phyloP scores from a whole-genome alignment of 352 stramenopile genomes.

The Globisporangium apiculatum region DNA sequence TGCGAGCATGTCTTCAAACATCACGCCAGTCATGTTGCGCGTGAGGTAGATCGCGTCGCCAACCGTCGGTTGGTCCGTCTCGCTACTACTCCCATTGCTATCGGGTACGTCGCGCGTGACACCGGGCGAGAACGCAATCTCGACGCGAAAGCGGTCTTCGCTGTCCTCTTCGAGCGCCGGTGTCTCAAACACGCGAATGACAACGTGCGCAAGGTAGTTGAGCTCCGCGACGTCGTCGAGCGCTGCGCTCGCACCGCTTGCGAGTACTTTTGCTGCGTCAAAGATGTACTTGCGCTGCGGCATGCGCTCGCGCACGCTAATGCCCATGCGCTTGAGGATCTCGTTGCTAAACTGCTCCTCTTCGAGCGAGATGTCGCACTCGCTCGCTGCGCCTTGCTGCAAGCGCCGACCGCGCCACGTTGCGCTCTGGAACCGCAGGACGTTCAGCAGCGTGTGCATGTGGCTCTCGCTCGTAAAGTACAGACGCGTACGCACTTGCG shows the following conservation, averaged over 20 bases:
- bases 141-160: conserved; percentile 78
- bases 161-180: conserved; percentile 73
- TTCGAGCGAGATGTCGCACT: conserved; percentile 71
- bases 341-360: conserved; percentile 83
- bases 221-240: conserved; percentile 91
- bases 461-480: conserved; percentile 99
- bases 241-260: conserved; percentile 52
- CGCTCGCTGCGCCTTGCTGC: conserved; percentile 45
- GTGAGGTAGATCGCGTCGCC: conserved; percentile 80
- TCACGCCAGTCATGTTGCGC: conserved; percentile 79
- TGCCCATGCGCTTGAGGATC: conserved; percentile 80
- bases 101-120: conserved; percentile 38
- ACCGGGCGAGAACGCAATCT: conserved; percentile 81
- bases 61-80: conserved; percentile 14
- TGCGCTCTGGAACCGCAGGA: conserved; percentile 89
- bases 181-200: conserved; percentile 98
- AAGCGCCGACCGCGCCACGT: conserved; percentile 52
- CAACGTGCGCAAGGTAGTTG: conserved; percentile 98
- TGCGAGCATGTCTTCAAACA: conserved; percentile 87
- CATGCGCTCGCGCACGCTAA: conserved; percentile 76
- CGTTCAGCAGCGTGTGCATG: conserved; percentile 98
- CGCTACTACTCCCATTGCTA: not conserved
- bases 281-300: conserved; percentile 78
- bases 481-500: conserved; percentile 91
- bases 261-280: conserved; percentile 75